Percentiles rank a stretch among this genome's conserved stretches.
phyloP scores from a whole-genome alignment of 306 rosid species.

The Cyamopsis tetragonoloba region DNA sequence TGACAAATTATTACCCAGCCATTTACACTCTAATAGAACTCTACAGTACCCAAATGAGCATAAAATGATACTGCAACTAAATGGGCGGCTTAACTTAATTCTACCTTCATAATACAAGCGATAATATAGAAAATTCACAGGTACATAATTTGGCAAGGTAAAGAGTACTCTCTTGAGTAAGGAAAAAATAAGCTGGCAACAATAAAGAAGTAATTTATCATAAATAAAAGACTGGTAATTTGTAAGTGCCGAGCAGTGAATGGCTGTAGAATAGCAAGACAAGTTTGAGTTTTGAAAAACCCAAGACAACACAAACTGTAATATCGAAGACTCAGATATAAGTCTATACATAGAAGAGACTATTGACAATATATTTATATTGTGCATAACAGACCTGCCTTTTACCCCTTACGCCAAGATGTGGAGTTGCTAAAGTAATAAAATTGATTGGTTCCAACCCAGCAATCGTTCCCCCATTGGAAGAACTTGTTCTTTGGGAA shows the following conservation, averaged over 20 bases:
- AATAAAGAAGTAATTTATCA: background rate
- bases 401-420: slow-evolving; percentile 93
- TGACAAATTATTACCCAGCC: background rate
- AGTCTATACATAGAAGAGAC: background rate
- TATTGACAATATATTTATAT: slow-evolving; percentile 21
- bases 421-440: slow-evolving; percentile 93
- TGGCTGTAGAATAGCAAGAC: background rate
- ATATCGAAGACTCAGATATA: background rate
- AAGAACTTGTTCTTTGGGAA: slow-evolving; percentile 29
- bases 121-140: background rate
- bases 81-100: background rate
- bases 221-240: background rate
- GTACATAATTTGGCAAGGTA: background rate
- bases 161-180: background rate
- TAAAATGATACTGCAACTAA: background rate
- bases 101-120: background rate
- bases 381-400: slow-evolving; percentile 61
- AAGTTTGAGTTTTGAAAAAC: background rate
- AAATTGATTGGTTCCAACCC: slow-evolving; percentile 90
- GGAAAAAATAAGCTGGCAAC: background rate
- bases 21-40: background rate
- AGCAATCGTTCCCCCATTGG: slow-evolving; percentile 64
- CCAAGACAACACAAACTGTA: background rate
- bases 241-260: background rate
- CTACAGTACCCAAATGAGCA: background rate